Evolutionary conservation across 1,284 basidiomycete genomes (phyloP), one percentile per base, ranked within the genome.

Genomic region (Ceratobasidium sp.): DNA sequence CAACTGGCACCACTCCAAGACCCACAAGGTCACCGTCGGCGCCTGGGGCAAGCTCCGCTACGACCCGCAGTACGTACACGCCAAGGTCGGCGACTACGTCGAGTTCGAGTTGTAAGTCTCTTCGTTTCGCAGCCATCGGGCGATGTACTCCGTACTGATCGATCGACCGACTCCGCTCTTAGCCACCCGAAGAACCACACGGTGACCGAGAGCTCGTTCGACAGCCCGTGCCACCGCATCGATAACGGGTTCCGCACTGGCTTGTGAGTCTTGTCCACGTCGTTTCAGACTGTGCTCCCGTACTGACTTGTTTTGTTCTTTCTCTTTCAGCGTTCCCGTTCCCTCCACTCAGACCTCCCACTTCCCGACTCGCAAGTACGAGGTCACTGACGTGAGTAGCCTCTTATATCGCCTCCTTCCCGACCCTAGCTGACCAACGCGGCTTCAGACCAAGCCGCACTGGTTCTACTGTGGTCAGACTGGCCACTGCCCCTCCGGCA

Each of bases 391-490:
- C 26, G 54, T 57, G 18, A 57, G 54, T 57, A 11, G 14, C 49
- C 26, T 9, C 16, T 11, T 28, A 23, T 32, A 26, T 11, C 11
- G 30, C 21, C 11, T 32, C 13, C 16, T 26, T 16, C 54, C 28
- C 14, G 5, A 30, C 11, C 13, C 8, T n/a, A 30, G 21, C n/a
- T n/a, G n/a, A 67, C 35, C 23, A 16, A 43, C n/a, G 13, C 7
- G 13, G 46, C 18, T n/a, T n/a, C 38, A 28, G 32, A 28, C n/a
- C 38, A 62, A 62, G n/a, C 57, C 70, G 8, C 59, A 62, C 57
- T 72, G 70, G 70, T 58, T 72, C 35, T 55, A 72, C 70, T 72
- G 70, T 30, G 44, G 54, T 18, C 70, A 72, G 38, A 32, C 28
- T 30, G 54, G 54, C 7, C 54, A 57, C 21, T 57, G 54, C 30